Conservation (phyloP, 1,139 yeast species). For the Hyphopichia fennica region DNA sequence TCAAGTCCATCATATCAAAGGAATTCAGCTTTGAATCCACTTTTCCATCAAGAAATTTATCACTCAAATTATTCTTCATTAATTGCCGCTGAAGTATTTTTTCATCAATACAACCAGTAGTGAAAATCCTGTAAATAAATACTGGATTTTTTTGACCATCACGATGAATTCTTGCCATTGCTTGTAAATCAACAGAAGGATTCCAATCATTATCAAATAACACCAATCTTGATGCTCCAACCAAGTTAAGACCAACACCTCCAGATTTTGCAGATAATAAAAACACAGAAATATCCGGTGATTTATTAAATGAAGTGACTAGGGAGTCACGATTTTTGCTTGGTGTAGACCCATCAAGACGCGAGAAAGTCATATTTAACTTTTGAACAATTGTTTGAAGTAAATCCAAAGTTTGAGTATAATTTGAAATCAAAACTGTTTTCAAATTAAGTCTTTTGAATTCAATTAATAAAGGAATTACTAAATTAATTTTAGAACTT, state of each 20-base stretch:
- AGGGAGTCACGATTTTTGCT: constrained; percentile 60
- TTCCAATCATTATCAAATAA: constrained; percentile 94
- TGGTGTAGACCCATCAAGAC: constrained; percentile 87
- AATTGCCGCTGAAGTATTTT: constrained; percentile 93
- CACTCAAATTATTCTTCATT: constrained; percentile 78
- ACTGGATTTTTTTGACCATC: constrained; percentile 88
- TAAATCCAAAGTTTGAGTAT: constrained; percentile 82
- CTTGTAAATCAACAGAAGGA: constrained; percentile 89
- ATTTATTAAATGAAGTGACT: constrained; percentile 68
- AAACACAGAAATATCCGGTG: constrained; percentile 57
- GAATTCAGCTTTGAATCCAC: constrained; percentile 40
- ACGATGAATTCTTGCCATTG: constrained; percentile 93
- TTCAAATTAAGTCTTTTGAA: constrained; percentile 57
- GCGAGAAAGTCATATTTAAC: constrained; percentile 49
- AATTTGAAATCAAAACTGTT: constrained; percentile 84
- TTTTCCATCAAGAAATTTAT: constrained; percentile 66
- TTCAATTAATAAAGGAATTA: constrained; percentile 55
- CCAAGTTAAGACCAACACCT: constrained; percentile 86
- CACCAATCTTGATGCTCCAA: constrained; percentile 86
- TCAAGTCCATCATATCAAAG: constrained; percentile 64
- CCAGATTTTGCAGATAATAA: constrained; percentile 89
- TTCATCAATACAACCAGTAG: constrained; percentile 92
- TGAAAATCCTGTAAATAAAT: constrained; percentile 75
- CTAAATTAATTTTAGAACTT: constrained; percentile 58
- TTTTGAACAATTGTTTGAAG: constrained; percentile 58